Evolutionary conservation across 2,329 filamentous ascomycete species (phyloP), one percentile per base, ranked within the genome.

Genomic region (Westerdykella ornata): DNA sequence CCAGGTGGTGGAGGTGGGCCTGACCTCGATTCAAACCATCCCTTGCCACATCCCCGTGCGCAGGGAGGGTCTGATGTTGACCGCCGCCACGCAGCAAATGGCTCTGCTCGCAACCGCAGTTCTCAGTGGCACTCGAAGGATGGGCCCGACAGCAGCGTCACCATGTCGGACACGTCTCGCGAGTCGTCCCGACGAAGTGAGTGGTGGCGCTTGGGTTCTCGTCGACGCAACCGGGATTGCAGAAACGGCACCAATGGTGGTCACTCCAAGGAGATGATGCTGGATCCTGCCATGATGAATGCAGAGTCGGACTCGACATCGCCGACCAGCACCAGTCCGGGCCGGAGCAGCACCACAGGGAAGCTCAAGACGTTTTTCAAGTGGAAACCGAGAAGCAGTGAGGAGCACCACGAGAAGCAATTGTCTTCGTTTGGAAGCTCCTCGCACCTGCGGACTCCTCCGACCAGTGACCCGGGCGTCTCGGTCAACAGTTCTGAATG

Each of bases 331-430:
- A 42, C 50, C 18, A 61, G 59, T 35, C 60, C 58, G 1, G 51
- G 54, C 15, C 49, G 50, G 36, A 56, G 46, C 39, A 59, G 58
- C 17, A 56, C 55, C 9, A 54, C 59, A 3, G 61, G 54, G 5
- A 62, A 64, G 42, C 54, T 64, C 19, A 63, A 61, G 42, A 63
- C 45, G 38, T 63, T 65, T 35, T 65, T 65, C 51, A 63, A 59
- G 37, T 49, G 62, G 26, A 65, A 62, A 42, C 56, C 59, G 1
- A 55, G 48, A 34, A 52, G 45, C 19, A 48, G 48, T 33, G 49
- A 52, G 28, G 59, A 64, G 17, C 30, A 32, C 26, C 54, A 57
- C 12, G 59, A 60, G 29, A 64, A 60, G 44, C 58, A 62, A 32
- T 51, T 63, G 6, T 63, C 58, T 9, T 62, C 58, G 37, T 62